Base-by-base conservation (phyloP, 306 rosid species). In the Carpinus viminea region DNA sequence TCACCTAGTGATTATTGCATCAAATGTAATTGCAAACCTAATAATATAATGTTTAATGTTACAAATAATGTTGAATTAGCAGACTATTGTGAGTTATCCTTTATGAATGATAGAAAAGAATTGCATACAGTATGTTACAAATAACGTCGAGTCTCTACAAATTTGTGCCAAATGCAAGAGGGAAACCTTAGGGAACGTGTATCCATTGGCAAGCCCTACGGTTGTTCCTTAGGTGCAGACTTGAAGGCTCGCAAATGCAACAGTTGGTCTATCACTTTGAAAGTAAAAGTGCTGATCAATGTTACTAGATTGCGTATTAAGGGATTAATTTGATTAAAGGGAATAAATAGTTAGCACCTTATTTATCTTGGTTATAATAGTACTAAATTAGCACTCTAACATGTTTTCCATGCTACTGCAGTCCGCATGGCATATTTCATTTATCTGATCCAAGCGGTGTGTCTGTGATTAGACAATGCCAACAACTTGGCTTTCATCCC, bases 391-490 rank as follows among this genome's bases (percentile, higher is more conserved):
- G 18, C 70, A 16, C 68, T 62, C 80, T 80, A 74, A 74, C 59
- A 43, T 60, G 62, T 82, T 79, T 84, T n/a, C 79, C 68, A 41
- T 83, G 62, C 80, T 71, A 74, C 61, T 89, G 88, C 97, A 96
- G 99, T 83, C 97, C 98, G 7, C 97, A 96, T 55, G 99, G 99
- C 77, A 93, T 96, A 85, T 96, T 96, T 79, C 99, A 93, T 86
- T 84, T 96, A 65, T 96, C 98, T 10, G 99, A 96, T 75, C 99
- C 99, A 11, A 83, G 93, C 0, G 99, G 99, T 6, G 94, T 96
- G 43, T 90, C 98, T 4, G 88, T 91, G n/a, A 89, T 96, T 72
- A 97, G 97, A 7, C 88, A 89, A 80, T 96, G 99, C 78, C 93
- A 93, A 79, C 91, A 96, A 66, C 94, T 98, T 7, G 99, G 99